These are phyloP conservation scores for Bisporella sp. DNA, from an alignment of 2,329 filamentous ascomycete species.

Conservation along the genomic window DNA sequence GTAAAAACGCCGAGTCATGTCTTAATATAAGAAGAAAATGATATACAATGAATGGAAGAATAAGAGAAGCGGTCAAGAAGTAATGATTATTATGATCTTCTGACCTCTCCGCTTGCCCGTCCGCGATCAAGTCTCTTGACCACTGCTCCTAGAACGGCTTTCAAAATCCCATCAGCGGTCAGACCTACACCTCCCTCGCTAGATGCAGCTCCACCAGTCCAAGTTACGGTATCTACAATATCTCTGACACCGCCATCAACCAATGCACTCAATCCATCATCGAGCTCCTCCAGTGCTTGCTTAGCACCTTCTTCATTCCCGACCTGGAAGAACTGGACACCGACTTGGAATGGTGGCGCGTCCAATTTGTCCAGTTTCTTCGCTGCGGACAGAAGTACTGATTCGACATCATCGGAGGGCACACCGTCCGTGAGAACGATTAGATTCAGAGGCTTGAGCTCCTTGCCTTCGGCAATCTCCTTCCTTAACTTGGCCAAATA, in stretches of 20 bases:
- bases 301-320: conserved; percentile 63
- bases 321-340: conserved; percentile 95
- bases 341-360: conserved; percentile 75
- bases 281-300: conserved; percentile 61
- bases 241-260: conserved; percentile 64
- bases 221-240: conserved; percentile 88
- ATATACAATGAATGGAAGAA: too few relatives aligned
- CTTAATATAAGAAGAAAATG: too few relatives aligned
- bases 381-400: conserved; percentile 59
- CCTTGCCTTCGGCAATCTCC: conserved; percentile 23
- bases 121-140: conserved; percentile 56
- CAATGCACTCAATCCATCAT: conserved; percentile 72
- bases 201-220: conserved; percentile 44
- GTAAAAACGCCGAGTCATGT: too few relatives aligned
- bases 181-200: conserved; percentile 41
- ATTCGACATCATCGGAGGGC: conserved; percentile 72
- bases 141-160: conserved; percentile 74
- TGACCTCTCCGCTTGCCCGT: conserved; percentile 2
- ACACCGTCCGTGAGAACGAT: conserved; percentile 90
- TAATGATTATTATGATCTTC: too few relatives aligned
- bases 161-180: conserved; percentile 67
- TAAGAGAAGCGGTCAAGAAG: too few relatives aligned
- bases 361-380: conserved; percentile 61
- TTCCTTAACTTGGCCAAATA: conserved; percentile 56
- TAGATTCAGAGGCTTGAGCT: conserved; percentile 79